Base-by-base conservation (phyloP, 768 basidiomycete species). In the Calvatia gigantea region DNA sequence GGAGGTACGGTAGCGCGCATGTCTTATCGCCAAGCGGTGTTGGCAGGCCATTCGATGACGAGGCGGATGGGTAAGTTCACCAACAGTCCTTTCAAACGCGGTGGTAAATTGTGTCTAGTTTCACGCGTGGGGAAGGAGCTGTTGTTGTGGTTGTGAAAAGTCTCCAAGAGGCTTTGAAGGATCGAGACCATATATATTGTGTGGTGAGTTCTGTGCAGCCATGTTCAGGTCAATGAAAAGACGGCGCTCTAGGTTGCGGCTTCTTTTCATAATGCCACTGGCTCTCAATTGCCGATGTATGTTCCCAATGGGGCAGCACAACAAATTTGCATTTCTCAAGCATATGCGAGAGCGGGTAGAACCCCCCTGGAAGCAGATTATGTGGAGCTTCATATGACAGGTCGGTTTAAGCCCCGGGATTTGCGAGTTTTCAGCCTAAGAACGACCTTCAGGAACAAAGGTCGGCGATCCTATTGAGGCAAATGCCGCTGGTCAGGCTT, bases 371-470 rank as follows among this genome's bases (percentile, higher is more conserved):
- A 81, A 23, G 75, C 75, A 2, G 79, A 80, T 55, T 82, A 69
- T 57, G 68, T 81, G 0, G 80, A 81, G 60, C 57, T 77, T 9
- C 81, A 82, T 54, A 78, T 75, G 17, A 80, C 80, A n/a, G 79
- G 76, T 65, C 47, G 39, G 49, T 43, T 38, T 1, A 8, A 41
- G 33, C 17, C 6, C 17, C 11, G 14, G 25, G 45, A 8, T 6
- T 31, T 8, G 14, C 27, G n/a, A 7, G 4, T 17, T 47, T 39
- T 32, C 43, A 7, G 17, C 35, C 29, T 6, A 32, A 51, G 11
- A 32, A 51, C 47, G n/a, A 32, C n/a, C 17, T 19, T 29, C 35
- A 65, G 64, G 64, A 15, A 80, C 80, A 2, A 70, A 74, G 33
- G 69, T 65, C 28, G 80, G 79, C 0, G 80, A 82, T 57, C 79